phyloP scores from a whole-genome alignment of 2,329 filamentous ascomycete species.

The Fusarium tuaranense region DNA sequence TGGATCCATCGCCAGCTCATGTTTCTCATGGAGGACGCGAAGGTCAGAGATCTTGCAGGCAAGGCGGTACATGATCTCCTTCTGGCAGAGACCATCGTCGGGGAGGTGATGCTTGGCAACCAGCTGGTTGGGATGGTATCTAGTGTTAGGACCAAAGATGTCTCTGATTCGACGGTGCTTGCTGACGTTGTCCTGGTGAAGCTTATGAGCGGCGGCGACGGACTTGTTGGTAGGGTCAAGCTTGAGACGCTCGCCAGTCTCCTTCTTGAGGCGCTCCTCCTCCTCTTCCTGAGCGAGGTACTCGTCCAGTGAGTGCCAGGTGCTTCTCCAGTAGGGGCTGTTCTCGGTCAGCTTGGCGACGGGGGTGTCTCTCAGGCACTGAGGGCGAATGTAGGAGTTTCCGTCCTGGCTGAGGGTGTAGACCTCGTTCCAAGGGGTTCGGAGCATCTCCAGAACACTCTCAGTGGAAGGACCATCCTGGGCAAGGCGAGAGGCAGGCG shows the following conservation, averaged over 20 bases:
- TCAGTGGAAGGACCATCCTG: neutral
- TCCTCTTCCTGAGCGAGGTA: constrained; percentile 43
- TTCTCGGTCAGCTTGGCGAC: constrained; percentile 45
- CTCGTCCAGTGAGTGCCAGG: constrained; percentile 47
- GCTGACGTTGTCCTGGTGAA: constrained; percentile 47
- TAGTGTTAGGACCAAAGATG: constrained; percentile 46
- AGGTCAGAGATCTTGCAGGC: constrained; percentile 50
- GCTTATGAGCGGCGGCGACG: constrained; percentile 31
- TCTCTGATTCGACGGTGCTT: constrained; percentile 50
- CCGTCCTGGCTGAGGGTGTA: constrained; percentile 40
- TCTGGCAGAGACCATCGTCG: constrained; percentile 46
- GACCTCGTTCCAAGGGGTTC: constrained; percentile 27
- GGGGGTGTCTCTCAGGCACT: constrained; percentile 42
- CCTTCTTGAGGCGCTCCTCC: constrained; percentile 37
- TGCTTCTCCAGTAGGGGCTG: constrained; percentile 45
- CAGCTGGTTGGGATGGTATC: constrained; percentile 54
- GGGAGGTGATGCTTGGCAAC: constrained; percentile 50
- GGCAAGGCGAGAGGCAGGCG: neutral
- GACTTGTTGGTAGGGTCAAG: constrained; percentile 20
- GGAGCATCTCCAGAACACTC: constrained; percentile 20
- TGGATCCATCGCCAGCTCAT: constrained; percentile 50
- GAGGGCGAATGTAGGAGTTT: constrained; percentile 39
- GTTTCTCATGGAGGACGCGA: constrained; percentile 34
- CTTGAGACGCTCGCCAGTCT: neutral
- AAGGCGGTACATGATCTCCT: constrained; percentile 51